A percentile compares a stretch with the other conserved stretches of the same genome.
Conservation (phyloP, 768 basidiomycete species). For the Phaeolepiota aurea region DNA sequence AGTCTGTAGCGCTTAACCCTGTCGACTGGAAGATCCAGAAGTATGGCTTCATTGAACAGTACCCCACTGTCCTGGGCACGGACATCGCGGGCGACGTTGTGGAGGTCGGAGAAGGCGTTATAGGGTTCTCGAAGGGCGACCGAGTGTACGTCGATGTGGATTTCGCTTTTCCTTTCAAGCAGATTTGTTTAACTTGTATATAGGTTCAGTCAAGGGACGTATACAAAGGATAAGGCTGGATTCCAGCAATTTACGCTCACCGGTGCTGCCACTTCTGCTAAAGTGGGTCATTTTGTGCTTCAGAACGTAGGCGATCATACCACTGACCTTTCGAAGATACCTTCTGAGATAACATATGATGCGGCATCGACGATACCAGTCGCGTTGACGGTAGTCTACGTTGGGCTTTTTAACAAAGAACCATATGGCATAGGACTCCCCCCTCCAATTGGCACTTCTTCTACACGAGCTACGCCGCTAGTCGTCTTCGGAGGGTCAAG, state of each 20-base stretch:
- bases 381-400: constrained; percentile 38
- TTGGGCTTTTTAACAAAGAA: constrained; percentile 34
- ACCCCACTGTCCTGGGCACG: constrained; percentile 36
- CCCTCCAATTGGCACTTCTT: constrained; percentile 24
- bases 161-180: constrained; percentile 4
- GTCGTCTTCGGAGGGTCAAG: constrained; percentile 40
- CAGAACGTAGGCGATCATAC: not conserved
- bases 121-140: constrained; percentile 39
- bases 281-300: constrained; percentile 13
- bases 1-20: constrained; percentile 42
- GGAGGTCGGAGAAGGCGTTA: constrained; percentile 40
- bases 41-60: constrained; percentile 30
- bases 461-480: constrained; percentile 29
- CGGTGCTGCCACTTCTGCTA: constrained; percentile 25
- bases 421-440: constrained; percentile 31
- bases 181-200: not conserved
- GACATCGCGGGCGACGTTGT: constrained; percentile 43
- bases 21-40: constrained; percentile 43
- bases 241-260: constrained; percentile 33
- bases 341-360: constrained; percentile 36
- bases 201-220: constrained; percentile 29
- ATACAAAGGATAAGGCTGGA: constrained; percentile 21
- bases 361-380: constrained; percentile 40
- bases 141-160: constrained; percentile 29
- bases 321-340: constrained; percentile 24